Conservation (phyloP, 2,329 filamentous ascomycete species). For the Neopestalotiopsis sp. region DNA sequence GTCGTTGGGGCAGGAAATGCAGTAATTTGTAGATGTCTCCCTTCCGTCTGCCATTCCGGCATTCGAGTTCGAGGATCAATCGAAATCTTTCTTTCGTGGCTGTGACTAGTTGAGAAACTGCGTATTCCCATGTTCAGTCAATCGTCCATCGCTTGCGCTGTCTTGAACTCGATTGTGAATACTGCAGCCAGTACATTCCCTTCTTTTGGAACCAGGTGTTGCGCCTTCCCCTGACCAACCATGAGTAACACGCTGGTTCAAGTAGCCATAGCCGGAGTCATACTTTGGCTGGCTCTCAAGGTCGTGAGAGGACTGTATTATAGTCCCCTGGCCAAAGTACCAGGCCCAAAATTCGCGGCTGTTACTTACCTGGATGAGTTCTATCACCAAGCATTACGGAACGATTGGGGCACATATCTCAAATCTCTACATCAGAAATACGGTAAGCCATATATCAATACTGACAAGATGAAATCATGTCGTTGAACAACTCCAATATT, state of each 20-base stretch:
- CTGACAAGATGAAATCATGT: not conserved
- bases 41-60: no score
- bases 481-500: not conserved
- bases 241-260: not conserved
- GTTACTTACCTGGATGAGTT: constrained; percentile 7
- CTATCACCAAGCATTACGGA: constrained; percentile 9
- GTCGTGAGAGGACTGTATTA: not conserved
- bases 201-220: not conserved
- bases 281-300: not conserved
- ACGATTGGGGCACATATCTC: constrained; percentile 15
- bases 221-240: not conserved
- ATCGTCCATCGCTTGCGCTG: no score
- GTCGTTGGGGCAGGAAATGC: no score
- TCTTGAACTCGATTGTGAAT: no score
- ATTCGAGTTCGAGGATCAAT: no score
- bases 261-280: not conserved
- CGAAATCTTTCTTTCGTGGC: no score
- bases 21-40: no score
- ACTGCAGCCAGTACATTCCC: no score
- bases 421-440: constrained; percentile 9
- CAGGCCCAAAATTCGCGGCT: not conserved
- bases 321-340: not conserved
- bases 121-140: no score
- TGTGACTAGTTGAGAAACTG: no score
- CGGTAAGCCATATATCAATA: not conserved